A percentile compares a stretch with the other conserved stretches of the same genome.
These are phyloP conservation scores for Petunia axillaris DNA, from an alignment of 257 asterid genomes.

Conservation along the genomic window DNA sequence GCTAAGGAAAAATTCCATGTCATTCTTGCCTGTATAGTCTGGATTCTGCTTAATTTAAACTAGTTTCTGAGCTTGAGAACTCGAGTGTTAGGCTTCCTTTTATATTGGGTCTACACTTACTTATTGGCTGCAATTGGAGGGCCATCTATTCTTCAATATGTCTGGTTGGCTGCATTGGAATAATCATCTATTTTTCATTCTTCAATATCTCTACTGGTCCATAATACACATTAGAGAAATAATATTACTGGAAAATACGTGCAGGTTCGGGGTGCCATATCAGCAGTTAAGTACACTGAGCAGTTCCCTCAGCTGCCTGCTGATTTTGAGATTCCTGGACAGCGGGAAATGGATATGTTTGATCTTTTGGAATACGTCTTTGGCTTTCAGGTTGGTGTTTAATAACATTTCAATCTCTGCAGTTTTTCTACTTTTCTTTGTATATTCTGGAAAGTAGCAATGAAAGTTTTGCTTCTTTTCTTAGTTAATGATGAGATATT, in stretches of 20 bases:
- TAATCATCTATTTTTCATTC: neutral
- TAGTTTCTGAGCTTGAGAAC: neutral
- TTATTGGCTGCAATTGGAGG: slow-evolving; percentile 9
- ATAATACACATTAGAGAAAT: neutral
- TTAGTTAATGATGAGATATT: neutral
- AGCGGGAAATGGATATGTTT: slow-evolving; percentile 83
- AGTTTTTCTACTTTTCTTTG: neutral
- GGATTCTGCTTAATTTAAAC: neutral
- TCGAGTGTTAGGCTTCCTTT: slow-evolving; percentile 8
- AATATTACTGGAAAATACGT: slow-evolving; percentile 26
- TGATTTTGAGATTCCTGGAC: slow-evolving; percentile 67
- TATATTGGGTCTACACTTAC: slow-evolving; percentile 3
- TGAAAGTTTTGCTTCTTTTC: neutral
- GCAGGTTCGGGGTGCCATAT: slow-evolving; percentile 85
- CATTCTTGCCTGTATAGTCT: neutral
- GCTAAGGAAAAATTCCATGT: neutral
- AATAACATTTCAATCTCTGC: slow-evolving; percentile 6
- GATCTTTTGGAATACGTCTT: slow-evolving; percentile 90
- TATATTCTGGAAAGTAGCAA: neutral
- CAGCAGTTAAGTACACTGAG: slow-evolving; percentile 75
- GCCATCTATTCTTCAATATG: slow-evolving; percentile 3
- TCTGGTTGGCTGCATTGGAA: slow-evolving; percentile 5
- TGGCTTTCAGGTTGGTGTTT: slow-evolving; percentile 82
- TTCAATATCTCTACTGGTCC: neutral
- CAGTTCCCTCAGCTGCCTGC: slow-evolving; percentile 86